phyloP scores from a whole-genome alignment of 169 alveolate genomes.

The Eimeria praecox region DNA sequence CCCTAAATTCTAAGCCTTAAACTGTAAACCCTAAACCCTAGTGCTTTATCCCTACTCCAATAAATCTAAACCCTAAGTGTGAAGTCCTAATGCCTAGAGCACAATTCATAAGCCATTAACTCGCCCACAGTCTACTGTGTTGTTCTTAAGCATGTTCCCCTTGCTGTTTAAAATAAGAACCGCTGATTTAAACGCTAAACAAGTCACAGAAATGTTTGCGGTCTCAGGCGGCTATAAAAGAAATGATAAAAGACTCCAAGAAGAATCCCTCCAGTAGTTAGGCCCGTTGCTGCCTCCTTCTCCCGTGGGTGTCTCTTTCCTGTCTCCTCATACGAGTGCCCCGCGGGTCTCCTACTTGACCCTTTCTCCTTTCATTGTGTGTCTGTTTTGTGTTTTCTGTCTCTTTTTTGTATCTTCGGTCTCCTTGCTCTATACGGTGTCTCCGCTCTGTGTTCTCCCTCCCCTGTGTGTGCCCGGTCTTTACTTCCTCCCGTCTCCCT shows the following conservation, averaged over 20 bases:
- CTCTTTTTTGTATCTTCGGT: background rate
- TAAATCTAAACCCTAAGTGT: too few relatives aligned
- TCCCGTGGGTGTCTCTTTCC: background rate
- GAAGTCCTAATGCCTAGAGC: too few relatives aligned
- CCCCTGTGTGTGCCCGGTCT: too few relatives aligned
- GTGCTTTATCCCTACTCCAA: background rate
- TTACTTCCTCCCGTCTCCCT: background rate
- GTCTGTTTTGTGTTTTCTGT: background rate
- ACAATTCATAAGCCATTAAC: too few relatives aligned
- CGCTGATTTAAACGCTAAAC: background rate
- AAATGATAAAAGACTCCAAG: slow-evolving; percentile 57
- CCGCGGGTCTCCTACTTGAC: background rate
- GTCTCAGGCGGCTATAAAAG: slow-evolving; percentile 69
- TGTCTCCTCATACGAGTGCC: background rate
- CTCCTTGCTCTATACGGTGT: background rate
- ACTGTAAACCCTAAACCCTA: too few relatives aligned
- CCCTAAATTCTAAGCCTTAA: too few relatives aligned
- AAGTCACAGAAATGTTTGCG: background rate
- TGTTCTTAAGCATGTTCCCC: too few relatives aligned
- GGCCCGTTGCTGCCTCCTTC: background rate
- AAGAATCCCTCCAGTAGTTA: background rate
- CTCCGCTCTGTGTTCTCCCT: background rate
- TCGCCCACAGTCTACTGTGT: too few relatives aligned
- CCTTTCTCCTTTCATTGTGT: background rate
- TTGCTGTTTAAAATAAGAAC: too few relatives aligned